phyloP scores from a whole-genome alignment of 345 rosid species.

The Eucalyptus guilfoylei region DNA sequence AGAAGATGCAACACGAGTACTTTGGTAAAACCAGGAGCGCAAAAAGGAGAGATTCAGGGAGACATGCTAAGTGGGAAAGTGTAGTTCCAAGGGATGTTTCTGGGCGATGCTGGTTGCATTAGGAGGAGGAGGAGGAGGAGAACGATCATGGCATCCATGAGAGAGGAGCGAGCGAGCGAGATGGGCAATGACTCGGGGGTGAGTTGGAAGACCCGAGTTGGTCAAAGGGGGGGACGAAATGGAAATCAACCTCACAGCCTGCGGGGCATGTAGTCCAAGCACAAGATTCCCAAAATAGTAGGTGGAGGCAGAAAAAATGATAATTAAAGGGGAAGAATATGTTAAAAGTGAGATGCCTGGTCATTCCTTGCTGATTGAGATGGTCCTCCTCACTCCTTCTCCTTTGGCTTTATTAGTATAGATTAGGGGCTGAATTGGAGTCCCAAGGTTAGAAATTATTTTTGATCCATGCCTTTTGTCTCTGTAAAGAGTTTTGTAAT shows the following conservation, averaged over 20 bases:
- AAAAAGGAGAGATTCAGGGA: neutral
- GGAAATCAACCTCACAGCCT: neutral
- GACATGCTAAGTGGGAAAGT: neutral
- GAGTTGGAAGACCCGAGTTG: neutral
- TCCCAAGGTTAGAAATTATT: neutral
- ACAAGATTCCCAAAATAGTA: slow-evolving; percentile 19
- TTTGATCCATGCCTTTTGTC: neutral
- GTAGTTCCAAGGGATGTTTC: slow-evolving; percentile 11
- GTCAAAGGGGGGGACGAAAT: neutral
- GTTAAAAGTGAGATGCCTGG: neutral
- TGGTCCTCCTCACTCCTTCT: neutral
- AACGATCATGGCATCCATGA: neutral
- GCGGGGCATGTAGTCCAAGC: slow-evolving; percentile 1
- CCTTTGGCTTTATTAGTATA: neutral
- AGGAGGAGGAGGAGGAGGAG: neutral
- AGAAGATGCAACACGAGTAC: neutral
- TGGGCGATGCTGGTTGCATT: neutral
- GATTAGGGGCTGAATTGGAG: neutral
- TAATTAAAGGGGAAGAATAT: neutral
- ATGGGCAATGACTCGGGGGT: neutral
- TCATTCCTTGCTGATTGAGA: neutral
- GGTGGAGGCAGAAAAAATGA: slow-evolving; percentile 1
- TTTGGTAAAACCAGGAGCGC: neutral
- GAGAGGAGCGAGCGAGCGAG: neutral
- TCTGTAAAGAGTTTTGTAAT: neutral